These are phyloP conservation scores for Aspergillus avenaceus DNA, from an alignment of 495 filamentous ascomycete genomes.

Conservation along the genomic window DNA sequence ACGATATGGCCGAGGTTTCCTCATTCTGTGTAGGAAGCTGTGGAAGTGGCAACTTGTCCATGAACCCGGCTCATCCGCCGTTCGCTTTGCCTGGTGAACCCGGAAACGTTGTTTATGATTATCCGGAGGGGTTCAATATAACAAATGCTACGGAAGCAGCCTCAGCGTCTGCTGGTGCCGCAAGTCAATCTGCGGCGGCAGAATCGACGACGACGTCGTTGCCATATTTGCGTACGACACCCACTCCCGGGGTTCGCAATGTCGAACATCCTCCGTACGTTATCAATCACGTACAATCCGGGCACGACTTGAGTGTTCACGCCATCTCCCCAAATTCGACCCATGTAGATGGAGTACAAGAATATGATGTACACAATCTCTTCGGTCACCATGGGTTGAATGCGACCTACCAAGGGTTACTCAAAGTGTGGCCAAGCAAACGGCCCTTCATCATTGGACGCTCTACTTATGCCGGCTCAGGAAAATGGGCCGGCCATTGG, in stretches of 20 bases:
- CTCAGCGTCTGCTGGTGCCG: constrained; percentile 49
- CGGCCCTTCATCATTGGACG: constrained; percentile 85
- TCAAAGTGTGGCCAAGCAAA: constrained; percentile 56
- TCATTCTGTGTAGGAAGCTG: constrained; percentile 83
- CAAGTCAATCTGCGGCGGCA: constrained; percentile 46
- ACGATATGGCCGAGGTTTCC: constrained; percentile 63
- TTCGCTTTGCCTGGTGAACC: constrained; percentile 64
- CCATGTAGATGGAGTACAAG: constrained; percentile 62
- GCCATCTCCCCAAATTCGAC: constrained; percentile 77
- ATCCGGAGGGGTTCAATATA: constrained; percentile 68
- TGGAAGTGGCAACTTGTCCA: constrained; percentile 60
- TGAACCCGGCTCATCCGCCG: constrained; percentile 67
- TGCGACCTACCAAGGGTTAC: constrained; percentile 73
- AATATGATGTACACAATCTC: constrained; percentile 81
- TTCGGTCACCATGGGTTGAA: constrained; percentile 73
- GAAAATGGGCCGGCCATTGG: constrained; percentile 85
- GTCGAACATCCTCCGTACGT: constrained; percentile 77
- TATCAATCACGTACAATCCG: constrained; percentile 68
- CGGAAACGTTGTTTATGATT: constrained; percentile 55
- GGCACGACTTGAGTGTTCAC: constrained; percentile 67
- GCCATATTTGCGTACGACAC: constrained; percentile 57
- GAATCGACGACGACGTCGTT: constrained; percentile 35
- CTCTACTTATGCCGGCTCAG: constrained; percentile 75
- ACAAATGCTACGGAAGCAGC: constrained; percentile 69
- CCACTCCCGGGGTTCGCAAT: constrained; percentile 67